Evolutionary conservation across 352 stramenopile genomes (phyloP).

Genomic region (Phytophthora quininea): DNA sequence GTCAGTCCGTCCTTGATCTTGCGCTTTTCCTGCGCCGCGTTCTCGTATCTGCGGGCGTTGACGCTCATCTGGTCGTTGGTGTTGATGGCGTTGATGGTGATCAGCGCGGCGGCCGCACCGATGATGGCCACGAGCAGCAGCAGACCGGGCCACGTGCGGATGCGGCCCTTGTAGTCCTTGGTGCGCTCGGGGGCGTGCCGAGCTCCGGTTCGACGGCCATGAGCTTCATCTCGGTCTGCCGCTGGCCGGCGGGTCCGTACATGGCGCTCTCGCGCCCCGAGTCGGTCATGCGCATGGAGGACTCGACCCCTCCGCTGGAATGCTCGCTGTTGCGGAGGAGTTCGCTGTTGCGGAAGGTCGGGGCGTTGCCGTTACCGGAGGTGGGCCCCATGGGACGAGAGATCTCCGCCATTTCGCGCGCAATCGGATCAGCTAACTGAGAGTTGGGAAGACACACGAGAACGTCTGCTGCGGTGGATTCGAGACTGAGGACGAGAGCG

Average conservation of each 20-base stretch:
- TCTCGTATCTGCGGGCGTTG: slow-evolving; percentile 37
- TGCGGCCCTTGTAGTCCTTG: slow-evolving; percentile 74
- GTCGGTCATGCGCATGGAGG: slow-evolving; percentile 11
- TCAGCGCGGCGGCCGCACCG: slow-evolving; percentile 41
- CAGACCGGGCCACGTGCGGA: slow-evolving; percentile 67
- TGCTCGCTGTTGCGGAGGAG: slow-evolving; percentile 10
- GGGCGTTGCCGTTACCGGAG: slow-evolving; percentile 9
- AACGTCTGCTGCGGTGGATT: slow-evolving; percentile 2
- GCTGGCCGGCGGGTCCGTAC: slow-evolving; percentile 7
- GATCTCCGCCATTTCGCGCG: neutral
- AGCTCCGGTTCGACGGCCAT: slow-evolving; percentile 52
- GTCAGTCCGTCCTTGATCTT: slow-evolving; percentile 53
- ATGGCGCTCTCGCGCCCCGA: neutral
- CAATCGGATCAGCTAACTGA: too few species aligned
- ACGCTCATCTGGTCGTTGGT: slow-evolving; percentile 31
- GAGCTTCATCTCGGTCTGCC: slow-evolving; percentile 68
- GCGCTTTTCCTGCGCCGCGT: slow-evolving; percentile 24
- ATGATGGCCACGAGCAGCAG: slow-evolving; percentile 57
- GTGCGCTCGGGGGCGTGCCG: slow-evolving; percentile 46
- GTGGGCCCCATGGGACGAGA: slow-evolving; percentile 3
- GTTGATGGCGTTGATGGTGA: slow-evolving; percentile 54
- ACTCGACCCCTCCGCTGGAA: slow-evolving; percentile 9
- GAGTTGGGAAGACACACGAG: too few species aligned
- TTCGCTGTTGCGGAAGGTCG: slow-evolving; percentile 30
- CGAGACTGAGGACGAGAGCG: slow-evolving; percentile 13